These are phyloP conservation scores for Hylodesmum podocarpum DNA, from an alignment of 306 rosid genomes.

Conservation along the genomic window DNA sequence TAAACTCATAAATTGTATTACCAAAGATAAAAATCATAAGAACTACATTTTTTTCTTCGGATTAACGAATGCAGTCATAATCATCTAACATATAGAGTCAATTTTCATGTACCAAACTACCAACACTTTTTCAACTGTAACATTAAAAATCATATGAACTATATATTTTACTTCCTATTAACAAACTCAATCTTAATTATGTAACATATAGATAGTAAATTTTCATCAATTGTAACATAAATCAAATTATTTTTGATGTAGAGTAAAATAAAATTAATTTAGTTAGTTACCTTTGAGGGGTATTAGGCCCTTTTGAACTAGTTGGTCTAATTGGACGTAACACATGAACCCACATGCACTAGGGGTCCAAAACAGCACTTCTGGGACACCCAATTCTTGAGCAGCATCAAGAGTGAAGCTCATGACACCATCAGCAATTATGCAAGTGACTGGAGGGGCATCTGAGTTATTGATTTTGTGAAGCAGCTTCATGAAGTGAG, in stretches of 20 bases:
- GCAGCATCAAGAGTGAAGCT: conserved; percentile 44
- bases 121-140: too few species aligned
- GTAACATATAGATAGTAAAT: background rate
- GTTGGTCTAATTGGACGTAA: conserved; percentile 19
- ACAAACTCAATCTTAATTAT: background rate
- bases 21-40: too few species aligned
- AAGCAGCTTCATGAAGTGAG: conserved; percentile 41
- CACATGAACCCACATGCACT: conserved; percentile 55
- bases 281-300: conserved; percentile 60
- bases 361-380: conserved; percentile 39
- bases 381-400: conserved; percentile 34
- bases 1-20: background rate
- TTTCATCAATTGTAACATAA: background rate
- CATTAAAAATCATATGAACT: background rate
- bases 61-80: too few species aligned
- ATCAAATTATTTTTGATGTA: background rate
- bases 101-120: too few species aligned
- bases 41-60: too few species aligned
- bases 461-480: conserved; percentile 24
- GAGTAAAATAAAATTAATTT: too few species aligned
- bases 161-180: background rate
- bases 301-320: conserved; percentile 24
- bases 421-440: conserved; percentile 46
- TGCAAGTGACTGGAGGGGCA: conserved; percentile 46
- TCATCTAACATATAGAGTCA: too few species aligned